Evolutionary conservation across 2,329 filamentous ascomycete species (phyloP).

Genomic region (Hypocreales sp.): DNA sequence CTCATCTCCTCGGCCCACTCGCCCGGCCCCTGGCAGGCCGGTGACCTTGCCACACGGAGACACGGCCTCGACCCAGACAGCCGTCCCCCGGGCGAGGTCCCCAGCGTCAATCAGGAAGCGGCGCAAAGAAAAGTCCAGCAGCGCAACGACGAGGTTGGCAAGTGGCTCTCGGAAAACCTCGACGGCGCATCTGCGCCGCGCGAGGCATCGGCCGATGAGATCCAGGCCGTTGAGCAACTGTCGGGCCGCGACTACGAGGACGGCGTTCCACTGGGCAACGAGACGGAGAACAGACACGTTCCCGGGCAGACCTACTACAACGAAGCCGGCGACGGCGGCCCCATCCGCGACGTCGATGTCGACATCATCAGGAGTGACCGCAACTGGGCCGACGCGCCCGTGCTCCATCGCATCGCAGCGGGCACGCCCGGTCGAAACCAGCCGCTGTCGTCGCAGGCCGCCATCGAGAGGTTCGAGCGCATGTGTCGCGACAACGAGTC

Average conservation of each 20-base stretch:
- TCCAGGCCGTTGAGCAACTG: conserved; percentile 7
- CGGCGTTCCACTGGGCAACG: conserved; percentile 26
- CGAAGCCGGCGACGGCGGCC: conserved; percentile 22
- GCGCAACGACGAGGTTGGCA: conserved; percentile 32
- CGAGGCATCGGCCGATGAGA: conserved; percentile 11
- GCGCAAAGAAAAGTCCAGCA: conserved; percentile 24
- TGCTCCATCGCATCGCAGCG: conserved; percentile 26
- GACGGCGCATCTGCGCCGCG: conserved; percentile 11
- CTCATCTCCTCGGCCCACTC: conserved; percentile 14
- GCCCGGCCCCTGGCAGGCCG: conserved; percentile 18
- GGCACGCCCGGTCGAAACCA: conserved; percentile 20
- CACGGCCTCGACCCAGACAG: conserved; percentile 30
- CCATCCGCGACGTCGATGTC: conserved; percentile 29
- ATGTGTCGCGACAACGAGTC: conserved; percentile 41
- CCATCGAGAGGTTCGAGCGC: conserved; percentile 35
- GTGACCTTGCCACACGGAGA: conserved; percentile 20
- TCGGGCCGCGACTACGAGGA: conserved; percentile 18
- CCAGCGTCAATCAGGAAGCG: conserved; percentile 33
- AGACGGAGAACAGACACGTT: conserved; percentile 34
- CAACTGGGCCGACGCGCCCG: conserved; percentile 33
- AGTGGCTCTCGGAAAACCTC: conserved; percentile 29
- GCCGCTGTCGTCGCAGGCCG: conserved; percentile 34
- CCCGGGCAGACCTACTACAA: conserved; percentile 34
- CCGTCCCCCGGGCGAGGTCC: conserved; percentile 25
- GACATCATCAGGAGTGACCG: conserved; percentile 31